Base-by-base conservation (phyloP, 1,284 basidiomycete species). In the Blastosporella zonata region DNA sequence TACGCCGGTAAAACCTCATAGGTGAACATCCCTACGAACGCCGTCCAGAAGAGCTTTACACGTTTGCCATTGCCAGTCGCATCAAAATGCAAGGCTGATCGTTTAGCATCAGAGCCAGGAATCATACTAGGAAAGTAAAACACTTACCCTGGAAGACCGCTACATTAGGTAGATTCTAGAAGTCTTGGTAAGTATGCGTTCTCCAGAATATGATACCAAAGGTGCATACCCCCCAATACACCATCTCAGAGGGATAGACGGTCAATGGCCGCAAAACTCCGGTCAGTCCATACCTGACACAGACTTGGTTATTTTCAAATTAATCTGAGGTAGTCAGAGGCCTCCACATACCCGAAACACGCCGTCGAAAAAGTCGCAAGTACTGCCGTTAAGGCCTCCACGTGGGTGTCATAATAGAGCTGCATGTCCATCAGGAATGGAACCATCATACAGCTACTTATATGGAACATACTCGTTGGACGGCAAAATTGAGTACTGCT, bases 211-310 rank as follows among this genome's bases (percentile, higher is more conserved):
- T 25, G 40, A 22, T 6, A 23, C 6, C 0, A 31, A 29, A 6
- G 4, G 13, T 48, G 66, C 74, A 54, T 56, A 78, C 77, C 43
- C 46, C 60, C 70, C 84, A 85, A 64, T 84, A 86, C 23, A 87
- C 81, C 80, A 84, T 83, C 61, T 82, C 78, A n/a, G 80, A 78
- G 0, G 84, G 84, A 61, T 82, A 81, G 13, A 86, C 83, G 0
- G 80, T 79, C 37, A 85, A 70, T 8, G 79, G 79, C 2, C 79
- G 73, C 6, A 81, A 62, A 5, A 82, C 58, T 2, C 79, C 80
- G 22, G 82, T 74, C 1, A 86, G 64, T 6, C 81, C 81, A 56
- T 82, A 84, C 10, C 75, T 77, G 38, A 10, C 20, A 42, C 9
- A 28, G 8, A 27, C 2, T 10, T 28, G n/a, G 9, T 8, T 8